Base-by-base conservation (phyloP, 352 stramenopile genomes). In the Phytophthora capsici region DNA sequence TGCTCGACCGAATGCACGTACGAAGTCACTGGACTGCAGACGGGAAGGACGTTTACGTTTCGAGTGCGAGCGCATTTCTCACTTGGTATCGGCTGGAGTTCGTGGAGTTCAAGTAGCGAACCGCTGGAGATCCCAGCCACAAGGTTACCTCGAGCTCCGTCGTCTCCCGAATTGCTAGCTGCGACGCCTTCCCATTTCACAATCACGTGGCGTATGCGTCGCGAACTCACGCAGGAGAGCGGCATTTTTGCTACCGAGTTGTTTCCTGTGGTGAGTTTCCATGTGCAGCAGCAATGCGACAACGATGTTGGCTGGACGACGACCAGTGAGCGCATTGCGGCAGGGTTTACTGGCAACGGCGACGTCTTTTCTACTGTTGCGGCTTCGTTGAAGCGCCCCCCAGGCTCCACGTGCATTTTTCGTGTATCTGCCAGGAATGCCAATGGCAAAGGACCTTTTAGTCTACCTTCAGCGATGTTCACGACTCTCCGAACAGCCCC, bases 361-460 rank as follows among this genome's bases (percentile, higher is more conserved):
- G 56, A 63, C 16, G 49, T 43, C 0, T 57, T 41, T 9, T 65
- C 64, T n/a, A 85, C 78, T 0, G 51, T 77, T 44, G 51, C 65
- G 1, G 50, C 53, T 0, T 90, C 82, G 0, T 51, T 73, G 9
- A 25, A 53, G 26, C 51, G 68, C 14, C 44, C 63, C 0, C 74
- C 82, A 20, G 88, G 84, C 10, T 75, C 75, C 6, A 76, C 61
- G 8, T 91, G 83, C 25, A 34, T 60, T 3, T 91, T 90, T 49
- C 80, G 83, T 34, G 79, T 88, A 25, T 57, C 75, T 26, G 83
- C 80, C 1, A 65, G 52, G 4, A 90, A 80, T 44, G 75, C 44
- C 0, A 91, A 90, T 40, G 80, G 80, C 9, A 34, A 73, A 20
- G 83, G 83, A 2, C 77, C 80, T 0, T 91, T 88, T 63, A 86